Percentiles rank a stretch among this genome's conserved stretches.
phyloP scores from a whole-genome alignment of 2,329 filamentous ascomycete species.

The Emmonsiellopsis sp. region DNA sequence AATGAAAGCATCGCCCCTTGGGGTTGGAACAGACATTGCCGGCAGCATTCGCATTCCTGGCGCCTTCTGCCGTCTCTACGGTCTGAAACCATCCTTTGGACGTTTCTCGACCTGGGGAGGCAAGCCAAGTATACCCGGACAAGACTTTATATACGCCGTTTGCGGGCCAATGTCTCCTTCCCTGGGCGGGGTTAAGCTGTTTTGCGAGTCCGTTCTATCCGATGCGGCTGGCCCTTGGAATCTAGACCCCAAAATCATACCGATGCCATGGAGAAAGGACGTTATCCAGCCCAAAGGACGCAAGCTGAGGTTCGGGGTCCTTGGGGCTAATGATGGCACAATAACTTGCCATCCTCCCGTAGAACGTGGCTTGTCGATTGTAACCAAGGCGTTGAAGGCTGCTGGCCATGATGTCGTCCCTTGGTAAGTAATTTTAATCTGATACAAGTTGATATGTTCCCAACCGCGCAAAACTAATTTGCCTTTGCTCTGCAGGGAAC shows the following conservation, averaged over 20 bases:
- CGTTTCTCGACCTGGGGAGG: constrained; percentile 28
- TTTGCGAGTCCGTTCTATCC: constrained; percentile 29
- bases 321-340: constrained; percentile 27
- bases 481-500: constrained; percentile 14
- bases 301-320: constrained; percentile 30
- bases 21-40: constrained; percentile 34
- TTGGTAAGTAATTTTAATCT: constrained; percentile 13
- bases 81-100: constrained; percentile 32
- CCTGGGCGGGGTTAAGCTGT: constrained; percentile 24
- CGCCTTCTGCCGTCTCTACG: constrained; percentile 30
- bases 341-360: constrained; percentile 31
- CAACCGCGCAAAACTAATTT: neutral
- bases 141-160: constrained; percentile 31
- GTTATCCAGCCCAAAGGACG: constrained; percentile 25
- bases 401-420: constrained; percentile 31
- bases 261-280: constrained; percentile 30
- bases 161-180: constrained; percentile 32
- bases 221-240: constrained; percentile 25
- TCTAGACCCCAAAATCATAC: constrained; percentile 30
- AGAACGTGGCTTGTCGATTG: constrained; percentile 25
- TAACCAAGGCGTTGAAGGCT: constrained; percentile 23
- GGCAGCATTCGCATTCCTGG: constrained; percentile 32
- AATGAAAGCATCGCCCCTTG: constrained; percentile 22
- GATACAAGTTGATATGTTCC: neutral
- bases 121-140: constrained; percentile 28